phyloP scores from a whole-genome alignment of 768 basidiomycete genomes.

The Leccinum subgranulosum region DNA sequence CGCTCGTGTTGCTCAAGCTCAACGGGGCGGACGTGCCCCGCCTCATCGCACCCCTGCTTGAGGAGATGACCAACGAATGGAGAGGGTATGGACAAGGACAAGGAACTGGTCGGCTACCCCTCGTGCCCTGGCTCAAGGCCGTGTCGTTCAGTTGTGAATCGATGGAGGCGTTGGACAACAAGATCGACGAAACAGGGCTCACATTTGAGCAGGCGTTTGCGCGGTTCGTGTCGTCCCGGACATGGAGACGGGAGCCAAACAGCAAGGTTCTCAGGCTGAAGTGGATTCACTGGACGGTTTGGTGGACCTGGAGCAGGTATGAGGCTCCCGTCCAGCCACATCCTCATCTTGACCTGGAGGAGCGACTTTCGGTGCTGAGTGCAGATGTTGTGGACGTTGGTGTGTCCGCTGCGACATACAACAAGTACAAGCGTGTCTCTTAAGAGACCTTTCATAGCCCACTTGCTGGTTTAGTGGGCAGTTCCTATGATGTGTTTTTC shows the following conservation, averaged over 20 bases:
- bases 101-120: constrained; percentile 6
- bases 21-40: constrained; percentile 25
- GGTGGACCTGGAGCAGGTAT: constrained; percentile 28
- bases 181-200: constrained; percentile 22
- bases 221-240: constrained; percentile 24
- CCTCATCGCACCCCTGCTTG: constrained; percentile 21
- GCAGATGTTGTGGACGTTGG: constrained; percentile 28
- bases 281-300: constrained; percentile 33
- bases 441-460: neutral
- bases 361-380: constrained; percentile 20
- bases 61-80: constrained; percentile 21
- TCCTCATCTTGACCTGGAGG: constrained; percentile 24
- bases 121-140: constrained; percentile 30
- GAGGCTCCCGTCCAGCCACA: constrained; percentile 18
- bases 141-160: constrained; percentile 31
- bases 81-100: constrained; percentile 4
- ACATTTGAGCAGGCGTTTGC: constrained; percentile 28
- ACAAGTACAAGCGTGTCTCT: constrained; percentile 32
- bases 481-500: neutral
- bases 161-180: constrained; percentile 17
- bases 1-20: constrained; percentile 27
- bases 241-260: constrained; percentile 17
- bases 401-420: constrained; percentile 28
- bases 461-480: constrained; percentile 13
- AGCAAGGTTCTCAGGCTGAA: constrained; percentile 28